Evolutionary conservation across 495 filamentous ascomycete genomes (phyloP), one percentile per base, ranked within the genome.

Genomic region (Antarctomyces pellizariae): DNA sequence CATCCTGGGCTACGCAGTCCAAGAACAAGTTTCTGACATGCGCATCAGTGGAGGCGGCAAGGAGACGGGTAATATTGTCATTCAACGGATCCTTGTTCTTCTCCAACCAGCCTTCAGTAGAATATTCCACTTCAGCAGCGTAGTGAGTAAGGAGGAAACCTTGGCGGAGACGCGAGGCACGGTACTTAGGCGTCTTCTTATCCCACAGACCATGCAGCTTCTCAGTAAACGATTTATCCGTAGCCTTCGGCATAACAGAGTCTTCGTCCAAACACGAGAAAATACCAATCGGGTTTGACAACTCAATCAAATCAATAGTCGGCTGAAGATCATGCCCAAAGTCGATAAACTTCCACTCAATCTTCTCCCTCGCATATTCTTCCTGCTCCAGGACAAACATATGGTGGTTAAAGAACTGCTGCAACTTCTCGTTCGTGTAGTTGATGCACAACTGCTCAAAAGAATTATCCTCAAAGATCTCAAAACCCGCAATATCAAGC

Each of bases 301-400:
- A 46, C 44, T 99, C 89, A 25, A 99, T 99, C 10, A 99, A 53
- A 40, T 99, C 84, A 38, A 99, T 99, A 3, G 89, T 99, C 2
- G 89, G 89, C 50, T 99, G 89, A 10, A 99, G 55, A 42, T 99
- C 89, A 33, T 76, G 79, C 19, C 89, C 89, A 44, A 99, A 99
- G 43, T 99, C 89, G 43, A 99, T 95, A 44, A 99, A 99, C 43
- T 93, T 79, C 89, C 89, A 99, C 50, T 99, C 84, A 38, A 99
- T 99, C 46, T 91, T 77, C 44, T 99, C 89, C 26, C 83, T 53
- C 9, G 89, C 83, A 48, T 99, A 99, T 47, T 99, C 89, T 44
- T 99, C 89, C 43, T 99, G 89, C 43, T 99, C 89, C 12, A 99
- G 52, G 12, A 99, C 89, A 46, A 99, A 99, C 89, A 99, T 99